These are phyloP conservation scores for Fusarium agapanthi DNA, from an alignment of 2,329 filamentous ascomycete species.

Conservation along the genomic window DNA sequence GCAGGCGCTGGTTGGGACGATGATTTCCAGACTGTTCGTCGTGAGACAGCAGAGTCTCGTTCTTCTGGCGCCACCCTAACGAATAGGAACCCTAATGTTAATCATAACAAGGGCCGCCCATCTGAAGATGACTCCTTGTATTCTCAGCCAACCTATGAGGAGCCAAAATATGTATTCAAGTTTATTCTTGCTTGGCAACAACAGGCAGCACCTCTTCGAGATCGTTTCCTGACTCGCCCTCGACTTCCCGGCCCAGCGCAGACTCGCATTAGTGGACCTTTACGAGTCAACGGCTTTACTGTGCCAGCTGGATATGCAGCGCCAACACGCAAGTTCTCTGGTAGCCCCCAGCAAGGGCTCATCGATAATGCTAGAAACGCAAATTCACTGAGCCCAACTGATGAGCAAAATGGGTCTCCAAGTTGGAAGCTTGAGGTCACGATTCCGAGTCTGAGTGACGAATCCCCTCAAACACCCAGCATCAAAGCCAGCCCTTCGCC, in stretches of 20 bases:
- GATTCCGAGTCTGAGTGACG: slow-evolving; percentile 30
- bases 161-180: slow-evolving; percentile 73
- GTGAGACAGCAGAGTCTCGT: slow-evolving; percentile 59
- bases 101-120: slow-evolving; percentile 46
- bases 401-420: slow-evolving; percentile 32
- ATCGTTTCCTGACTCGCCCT: slow-evolving; percentile 72
- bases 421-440: slow-evolving; percentile 34
- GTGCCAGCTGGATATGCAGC: slow-evolving; percentile 52
- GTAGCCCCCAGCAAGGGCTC: slow-evolving; percentile 55
- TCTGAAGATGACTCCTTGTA: slow-evolving; percentile 64
- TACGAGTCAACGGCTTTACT: slow-evolving; percentile 51
- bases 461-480: slow-evolving; percentile 5
- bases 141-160: slow-evolving; percentile 63
- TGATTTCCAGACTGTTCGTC: slow-evolving; percentile 59
- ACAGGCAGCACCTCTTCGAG: slow-evolving; percentile 62
- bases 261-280: slow-evolving; percentile 60
- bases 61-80: slow-evolving; percentile 32
- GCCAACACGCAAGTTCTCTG: slow-evolving; percentile 58
- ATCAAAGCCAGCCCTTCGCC: slow-evolving; percentile 13
- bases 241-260: slow-evolving; percentile 77
- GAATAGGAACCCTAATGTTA: slow-evolving; percentile 46
- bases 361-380: slow-evolving; percentile 63
- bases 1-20: slow-evolving; percentile 48
- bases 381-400: slow-evolving; percentile 47
- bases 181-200: slow-evolving; percentile 76